phyloP scores from a whole-genome alignment of 176 grass and related monocot species.

The Carex myosuroides region DNA sequence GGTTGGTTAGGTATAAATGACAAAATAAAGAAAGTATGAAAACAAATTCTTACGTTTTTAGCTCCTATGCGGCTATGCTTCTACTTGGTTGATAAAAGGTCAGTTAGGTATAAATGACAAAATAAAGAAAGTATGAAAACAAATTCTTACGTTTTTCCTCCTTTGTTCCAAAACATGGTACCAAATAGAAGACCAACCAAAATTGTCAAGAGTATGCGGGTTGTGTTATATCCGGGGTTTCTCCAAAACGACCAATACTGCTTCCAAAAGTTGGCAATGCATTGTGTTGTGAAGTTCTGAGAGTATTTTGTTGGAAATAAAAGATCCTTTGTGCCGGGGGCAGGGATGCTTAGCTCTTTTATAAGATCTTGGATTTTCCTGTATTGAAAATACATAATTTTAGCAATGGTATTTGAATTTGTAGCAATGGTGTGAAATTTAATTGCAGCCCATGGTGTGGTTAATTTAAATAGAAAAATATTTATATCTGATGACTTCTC shows the following conservation, averaged over 20 bases:
- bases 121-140: no score
- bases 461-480: not conserved
- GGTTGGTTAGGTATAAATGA: not conserved
- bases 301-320: conserved; percentile 79
- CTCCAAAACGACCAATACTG: conserved; percentile 81
- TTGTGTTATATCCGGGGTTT: conserved; percentile 78
- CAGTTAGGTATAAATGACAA: no score
- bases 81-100: no score
- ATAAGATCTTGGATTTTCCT: conserved; percentile 57
- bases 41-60: no score
- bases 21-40: conserved; percentile 6
- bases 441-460: not conserved
- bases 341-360: conserved; percentile 58
- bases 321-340: conserved; percentile 43
- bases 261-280: conserved; percentile 67
- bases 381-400: conserved; percentile 10
- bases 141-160: conserved; percentile 46
- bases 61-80: no score
- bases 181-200: conserved; percentile 74
- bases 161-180: conserved; percentile 79
- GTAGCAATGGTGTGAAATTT: not conserved
- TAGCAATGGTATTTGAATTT: not conserved
- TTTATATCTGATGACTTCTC: not conserved
- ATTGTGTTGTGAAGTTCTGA: conserved; percentile 59
- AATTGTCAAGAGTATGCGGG: conserved; percentile 65